Evolutionary conservation across 2,329 filamentous ascomycete genomes (phyloP), one percentile per base, ranked within the genome.

Genomic region (Colletotrichum coccodes): DNA sequence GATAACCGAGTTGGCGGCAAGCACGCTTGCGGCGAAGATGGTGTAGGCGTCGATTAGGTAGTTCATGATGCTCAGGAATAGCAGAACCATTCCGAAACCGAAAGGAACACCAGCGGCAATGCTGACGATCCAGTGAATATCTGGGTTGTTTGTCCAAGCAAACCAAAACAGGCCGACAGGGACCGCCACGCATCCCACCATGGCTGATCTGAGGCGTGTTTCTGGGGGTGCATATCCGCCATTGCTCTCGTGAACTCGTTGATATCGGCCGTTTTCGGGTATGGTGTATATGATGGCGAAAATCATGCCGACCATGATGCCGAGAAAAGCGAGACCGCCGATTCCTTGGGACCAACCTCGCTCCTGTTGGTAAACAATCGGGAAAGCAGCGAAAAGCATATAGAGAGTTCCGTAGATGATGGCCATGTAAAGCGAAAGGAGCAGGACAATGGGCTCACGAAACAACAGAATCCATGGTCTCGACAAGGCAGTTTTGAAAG

Each of bases 1-100:
- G 8, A 94, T 81, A 26, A 94, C 88, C 2, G 89, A 85, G 78
- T 90, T 94, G 56, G 91, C 91, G 1, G 93, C 92, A 7, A 95
- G 82, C 0, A 91, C 92, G 0, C 90, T 93, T 0, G 92, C 92
- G 0, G 93, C 92, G 70, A 91, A 95, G 72, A 95, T 92, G 54
- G 90, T 87, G 75, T 88, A 86, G 59, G 75, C 75, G 71, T 90
- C 87, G 69, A 89, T 85, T 2, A 89, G 80, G 73, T 88, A 89
- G 74, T 86, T 88, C 74, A 84, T 81, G 30, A 85, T 75, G 14
- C 79, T 79, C 18, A 90, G 74, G 78, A 90, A 90, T 32, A 90
- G 84, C 18, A 89, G 76, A 0, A 89, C 85, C 68, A 78, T 74
- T 11, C 77, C 77, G 21, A 75, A 74, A 1, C 76, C 78, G 63